A percentile compares a stretch with the other conserved stretches of the same genome.
These are phyloP conservation scores for Phytophthora europaea DNA, from an alignment of 352 stramenopile genomes.

Conservation along the genomic window DNA sequence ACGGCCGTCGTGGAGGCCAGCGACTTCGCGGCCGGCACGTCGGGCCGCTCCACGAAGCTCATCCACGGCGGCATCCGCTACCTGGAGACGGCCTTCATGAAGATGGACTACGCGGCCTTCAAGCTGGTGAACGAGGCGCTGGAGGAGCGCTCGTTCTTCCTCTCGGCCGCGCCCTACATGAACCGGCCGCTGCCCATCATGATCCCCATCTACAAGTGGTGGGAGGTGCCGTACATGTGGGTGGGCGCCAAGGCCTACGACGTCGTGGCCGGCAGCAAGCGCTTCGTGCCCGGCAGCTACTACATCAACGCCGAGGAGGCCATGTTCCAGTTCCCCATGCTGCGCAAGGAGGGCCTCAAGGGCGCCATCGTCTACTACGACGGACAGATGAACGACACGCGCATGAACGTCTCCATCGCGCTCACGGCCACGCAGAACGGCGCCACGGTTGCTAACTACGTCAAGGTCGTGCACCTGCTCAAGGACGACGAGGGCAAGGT, in stretches of 20 bases:
- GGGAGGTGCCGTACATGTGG: slow-evolving; percentile 96
- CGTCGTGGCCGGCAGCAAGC: slow-evolving; percentile 89
- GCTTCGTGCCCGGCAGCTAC: slow-evolving; percentile 90
- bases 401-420: slow-evolving; percentile 95
- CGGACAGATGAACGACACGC: slow-evolving; percentile 96
- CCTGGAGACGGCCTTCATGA: slow-evolving; percentile 95
- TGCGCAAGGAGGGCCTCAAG: slow-evolving; percentile 93
- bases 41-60: slow-evolving; percentile 95
- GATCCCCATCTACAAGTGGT: slow-evolving; percentile 97
- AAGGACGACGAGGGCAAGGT: slow-evolving; percentile 92
- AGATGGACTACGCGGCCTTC: slow-evolving; percentile 91
- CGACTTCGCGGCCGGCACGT: slow-evolving; percentile 95
- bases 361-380: slow-evolving; percentile 94
- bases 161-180: slow-evolving; percentile 95
- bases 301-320: slow-evolving; percentile 94
- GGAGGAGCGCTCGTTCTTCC: slow-evolving; percentile 94
- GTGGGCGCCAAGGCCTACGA: slow-evolving; percentile 95
- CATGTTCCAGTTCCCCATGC: slow-evolving; percentile 95
- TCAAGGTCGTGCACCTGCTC: slow-evolving; percentile 87
- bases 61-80: slow-evolving; percentile 97
- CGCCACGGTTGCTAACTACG: slow-evolving; percentile 93
- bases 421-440: slow-evolving; percentile 95
- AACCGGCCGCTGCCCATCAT: slow-evolving; percentile 96
- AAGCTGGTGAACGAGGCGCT: slow-evolving; percentile 95
- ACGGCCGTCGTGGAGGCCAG: slow-evolving; percentile 93